These are phyloP conservation scores for Aspergillus fructus DNA, from an alignment of 2,329 filamentous ascomycete species.

Conservation along the genomic window DNA sequence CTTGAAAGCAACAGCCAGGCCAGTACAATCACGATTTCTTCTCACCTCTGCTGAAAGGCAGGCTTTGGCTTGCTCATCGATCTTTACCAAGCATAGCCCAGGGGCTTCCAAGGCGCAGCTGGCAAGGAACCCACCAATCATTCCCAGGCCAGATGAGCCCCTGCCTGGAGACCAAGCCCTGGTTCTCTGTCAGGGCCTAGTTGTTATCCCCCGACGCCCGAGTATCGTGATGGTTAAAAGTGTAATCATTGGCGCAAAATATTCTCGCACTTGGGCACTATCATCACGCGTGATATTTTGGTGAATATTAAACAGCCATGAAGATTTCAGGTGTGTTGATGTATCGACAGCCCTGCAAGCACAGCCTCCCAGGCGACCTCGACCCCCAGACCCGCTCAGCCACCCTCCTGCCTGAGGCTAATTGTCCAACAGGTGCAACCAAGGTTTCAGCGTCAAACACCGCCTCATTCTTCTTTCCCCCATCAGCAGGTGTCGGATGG, in stretches of 20 bases:
- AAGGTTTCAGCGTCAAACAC: conserved; percentile 15
- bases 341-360: background rate
- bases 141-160: background rate
- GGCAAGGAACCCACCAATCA: background rate
- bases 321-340: background rate
- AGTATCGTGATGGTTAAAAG: no score
- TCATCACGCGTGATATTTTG: background rate
- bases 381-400: background rate
- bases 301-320: background rate
- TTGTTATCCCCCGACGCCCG: no score
- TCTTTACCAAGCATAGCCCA: no score
- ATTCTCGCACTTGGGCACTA: no score
- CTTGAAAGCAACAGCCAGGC: background rate
- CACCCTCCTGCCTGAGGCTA: background rate
- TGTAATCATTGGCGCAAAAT: no score
- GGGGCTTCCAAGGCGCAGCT: background rate
- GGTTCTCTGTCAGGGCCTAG: no score
- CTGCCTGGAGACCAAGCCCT: background rate
- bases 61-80: no score
- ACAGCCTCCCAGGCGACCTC: background rate
- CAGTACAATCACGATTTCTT: no score
- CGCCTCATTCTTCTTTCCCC: conserved; percentile 11
- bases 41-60: no score
- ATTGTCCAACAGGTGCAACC: conserved; percentile 11
- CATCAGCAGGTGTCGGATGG: background rate